phyloP scores from a whole-genome alignment of 2,329 filamentous ascomycete species.

The Hymenoscyphus fraxineus region DNA sequence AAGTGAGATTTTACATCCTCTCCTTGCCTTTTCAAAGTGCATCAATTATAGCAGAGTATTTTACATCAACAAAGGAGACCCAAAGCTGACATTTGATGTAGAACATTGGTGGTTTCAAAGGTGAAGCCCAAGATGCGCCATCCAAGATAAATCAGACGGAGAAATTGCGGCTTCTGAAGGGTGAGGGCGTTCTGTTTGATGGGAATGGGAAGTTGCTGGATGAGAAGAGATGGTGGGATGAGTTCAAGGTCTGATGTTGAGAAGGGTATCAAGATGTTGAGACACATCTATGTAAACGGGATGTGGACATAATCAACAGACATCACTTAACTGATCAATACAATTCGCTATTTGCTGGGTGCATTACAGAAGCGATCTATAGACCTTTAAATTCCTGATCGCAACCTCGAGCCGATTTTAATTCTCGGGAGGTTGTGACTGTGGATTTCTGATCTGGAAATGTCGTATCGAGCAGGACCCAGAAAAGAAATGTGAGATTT shows the following conservation, averaged over 20 bases:
- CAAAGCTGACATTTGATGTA: not conserved
- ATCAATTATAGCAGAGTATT: not conserved
- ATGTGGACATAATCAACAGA: too few species aligned
- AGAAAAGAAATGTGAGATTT: too few species aligned
- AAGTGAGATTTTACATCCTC: slow-evolving; percentile 20
- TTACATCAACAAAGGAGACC: not conserved
- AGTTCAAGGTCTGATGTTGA: slow-evolving; percentile 32
- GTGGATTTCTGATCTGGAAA: too few species aligned
- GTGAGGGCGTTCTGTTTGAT: slow-evolving; percentile 47
- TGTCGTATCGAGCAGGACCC: too few species aligned
- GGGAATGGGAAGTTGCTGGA: slow-evolving; percentile 42
- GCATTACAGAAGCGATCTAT: too few species aligned
- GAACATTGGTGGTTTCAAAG: slow-evolving; percentile 48
- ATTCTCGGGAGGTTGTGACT: too few species aligned
- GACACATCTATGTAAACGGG: too few species aligned
- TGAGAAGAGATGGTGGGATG: slow-evolving; percentile 41
- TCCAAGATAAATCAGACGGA: slow-evolving; percentile 45
- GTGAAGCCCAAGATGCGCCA: slow-evolving; percentile 47
- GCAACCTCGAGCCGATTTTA: too few species aligned
- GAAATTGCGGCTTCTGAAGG: slow-evolving; percentile 43
- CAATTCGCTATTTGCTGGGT: too few species aligned
- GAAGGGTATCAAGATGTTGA: too few species aligned
- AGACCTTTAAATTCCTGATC: too few species aligned
- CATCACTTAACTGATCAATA: too few species aligned
- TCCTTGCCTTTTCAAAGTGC: not conserved